These are phyloP conservation scores for Pyropia yezoensis DNA, from an alignment of 23 red algal genomes.

Conservation along the genomic window DNA sequence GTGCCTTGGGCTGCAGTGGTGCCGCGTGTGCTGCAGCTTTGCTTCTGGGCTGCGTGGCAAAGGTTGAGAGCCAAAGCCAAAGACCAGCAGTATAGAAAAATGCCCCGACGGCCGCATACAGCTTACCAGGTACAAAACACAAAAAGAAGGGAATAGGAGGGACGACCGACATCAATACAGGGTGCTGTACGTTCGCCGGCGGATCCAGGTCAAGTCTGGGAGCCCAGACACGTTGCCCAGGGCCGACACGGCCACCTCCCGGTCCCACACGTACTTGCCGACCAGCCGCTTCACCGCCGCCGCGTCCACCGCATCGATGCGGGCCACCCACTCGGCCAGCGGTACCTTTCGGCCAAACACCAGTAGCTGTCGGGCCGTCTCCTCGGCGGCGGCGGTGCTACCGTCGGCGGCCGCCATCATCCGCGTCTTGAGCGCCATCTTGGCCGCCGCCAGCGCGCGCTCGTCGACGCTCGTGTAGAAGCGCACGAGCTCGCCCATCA, in stretches of 20 bases:
- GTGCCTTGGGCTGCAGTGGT: too few species aligned
- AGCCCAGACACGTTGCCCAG: conserved; percentile 85
- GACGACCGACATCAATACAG: conserved; percentile 37
- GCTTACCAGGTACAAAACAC: too few species aligned
- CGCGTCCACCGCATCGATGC: conserved; percentile 86
- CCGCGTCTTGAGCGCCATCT: conserved; percentile 78
- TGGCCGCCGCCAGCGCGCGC: conserved; percentile 67
- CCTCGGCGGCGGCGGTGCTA: conserved; percentile 76
- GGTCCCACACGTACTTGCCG: conserved; percentile 94
- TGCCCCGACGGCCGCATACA: too few species aligned
- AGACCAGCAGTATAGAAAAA: too few species aligned
- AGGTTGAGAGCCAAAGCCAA: too few species aligned
- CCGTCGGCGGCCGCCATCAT: conserved; percentile 71
- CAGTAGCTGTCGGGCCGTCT: conserved; percentile 87
- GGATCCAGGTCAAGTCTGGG: conserved; percentile 92
- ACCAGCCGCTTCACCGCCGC: conserved; percentile 72
- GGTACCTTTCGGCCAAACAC: conserved; percentile 90
- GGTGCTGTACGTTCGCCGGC: conserved; percentile 76
- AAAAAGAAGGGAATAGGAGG: neutral
- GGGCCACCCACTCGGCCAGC: conserved; percentile 87
- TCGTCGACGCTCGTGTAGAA: conserved; percentile 70
- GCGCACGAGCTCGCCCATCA: conserved; percentile 53
- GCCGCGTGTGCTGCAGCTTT: too few species aligned
- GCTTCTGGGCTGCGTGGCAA: too few species aligned
- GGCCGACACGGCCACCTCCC: conserved; percentile 82